These are phyloP conservation scores for Pholiota microspora DNA, from an alignment of 768 basidiomycete genomes.

Conservation along the genomic window DNA sequence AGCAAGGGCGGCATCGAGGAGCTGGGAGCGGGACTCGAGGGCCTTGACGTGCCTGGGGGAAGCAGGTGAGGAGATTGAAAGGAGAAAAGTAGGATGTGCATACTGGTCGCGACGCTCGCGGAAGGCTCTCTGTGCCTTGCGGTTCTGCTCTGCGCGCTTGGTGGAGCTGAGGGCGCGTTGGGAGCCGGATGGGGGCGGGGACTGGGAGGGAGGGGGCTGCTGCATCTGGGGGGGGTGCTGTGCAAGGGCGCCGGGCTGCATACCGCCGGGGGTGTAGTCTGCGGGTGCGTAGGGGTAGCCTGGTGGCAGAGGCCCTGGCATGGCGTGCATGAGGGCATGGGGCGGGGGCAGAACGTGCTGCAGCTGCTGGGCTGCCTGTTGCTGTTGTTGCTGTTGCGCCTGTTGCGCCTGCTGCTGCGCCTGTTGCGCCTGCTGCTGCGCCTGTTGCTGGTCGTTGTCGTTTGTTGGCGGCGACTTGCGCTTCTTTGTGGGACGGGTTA, in stretches of 20 bases:
- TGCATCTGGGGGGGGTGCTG: constrained; percentile 25
- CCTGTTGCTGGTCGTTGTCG: constrained; percentile 26
- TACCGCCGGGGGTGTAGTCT: constrained; percentile 56
- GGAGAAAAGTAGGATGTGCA: constrained; percentile 28
- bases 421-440: constrained; percentile 18
- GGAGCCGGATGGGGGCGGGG: constrained; percentile 22
- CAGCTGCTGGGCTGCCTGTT: constrained; percentile 24
- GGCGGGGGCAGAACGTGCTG: constrained; percentile 57
- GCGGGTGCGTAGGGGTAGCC: constrained; percentile 46
- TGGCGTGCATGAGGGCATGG: constrained; percentile 50
- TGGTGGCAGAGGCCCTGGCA: constrained; percentile 44
- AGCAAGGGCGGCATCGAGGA: constrained; percentile 82
- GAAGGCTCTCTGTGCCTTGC: constrained; percentile 92
- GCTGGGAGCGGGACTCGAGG: constrained; percentile 80
- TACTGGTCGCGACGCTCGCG: constrained; percentile 87
- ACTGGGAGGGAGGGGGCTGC: constrained; percentile 25
- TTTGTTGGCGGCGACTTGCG: constrained; percentile 61
- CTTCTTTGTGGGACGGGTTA: constrained; percentile 53
- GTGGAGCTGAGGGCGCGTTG: constrained; percentile 69
- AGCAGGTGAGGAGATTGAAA: constrained; percentile 12
- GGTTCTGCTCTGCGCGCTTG: constrained; percentile 92
- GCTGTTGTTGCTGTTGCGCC: constrained; percentile 23
- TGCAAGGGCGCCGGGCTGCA: constrained; percentile 23
- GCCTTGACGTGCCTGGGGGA: constrained; percentile 75
- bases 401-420: constrained; percentile 22